Conservation (phyloP, 2,329 filamentous ascomycete genomes). For the Berkeleyomyces basicola region DNA sequence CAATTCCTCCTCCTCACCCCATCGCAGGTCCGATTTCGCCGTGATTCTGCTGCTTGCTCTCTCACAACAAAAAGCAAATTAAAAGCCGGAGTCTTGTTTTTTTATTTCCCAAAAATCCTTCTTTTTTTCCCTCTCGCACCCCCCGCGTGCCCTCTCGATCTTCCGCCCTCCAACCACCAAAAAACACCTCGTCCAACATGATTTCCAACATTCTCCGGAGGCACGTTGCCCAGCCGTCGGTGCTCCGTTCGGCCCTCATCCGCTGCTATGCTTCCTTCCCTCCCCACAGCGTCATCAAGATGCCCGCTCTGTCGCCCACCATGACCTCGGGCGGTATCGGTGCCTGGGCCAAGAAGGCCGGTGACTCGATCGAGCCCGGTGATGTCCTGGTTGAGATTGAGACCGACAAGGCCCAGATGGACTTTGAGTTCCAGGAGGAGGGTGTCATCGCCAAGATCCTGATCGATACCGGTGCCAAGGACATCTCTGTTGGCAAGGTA, state of each 20-base stretch:
- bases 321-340: slow-evolving; percentile 97
- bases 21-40: slow-evolving; percentile 12
- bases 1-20: neutral
- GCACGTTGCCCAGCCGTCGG: slow-evolving; percentile 14
- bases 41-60: slow-evolving; percentile 3
- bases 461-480: slow-evolving; percentile 85
- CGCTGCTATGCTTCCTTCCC: slow-evolving; percentile 72
- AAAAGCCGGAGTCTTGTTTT: neutral
- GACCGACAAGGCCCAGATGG: slow-evolving; percentile 99
- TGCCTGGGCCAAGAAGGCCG: slow-evolving; percentile 92
- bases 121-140: neutral
- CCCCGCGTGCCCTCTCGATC: too few relatives aligned
- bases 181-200: slow-evolving; percentile 10
- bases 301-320: slow-evolving; percentile 94
- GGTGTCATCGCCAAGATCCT: slow-evolving; percentile 88
- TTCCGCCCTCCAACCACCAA: neutral
- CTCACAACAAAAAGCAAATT: neutral
- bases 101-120: neutral
- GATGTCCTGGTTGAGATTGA: slow-evolving; percentile 97
- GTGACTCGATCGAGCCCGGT: slow-evolving; percentile 72
- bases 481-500: slow-evolving; percentile 87
- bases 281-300: slow-evolving; percentile 85
- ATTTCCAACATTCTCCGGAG: slow-evolving; percentile 12
- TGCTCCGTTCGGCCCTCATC: slow-evolving; percentile 34
- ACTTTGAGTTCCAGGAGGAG: slow-evolving; percentile 99